These are phyloP conservation scores for Plasmodium yoelii DNA, from an alignment of 169 alveolate species.

Conservation along the genomic window DNA sequence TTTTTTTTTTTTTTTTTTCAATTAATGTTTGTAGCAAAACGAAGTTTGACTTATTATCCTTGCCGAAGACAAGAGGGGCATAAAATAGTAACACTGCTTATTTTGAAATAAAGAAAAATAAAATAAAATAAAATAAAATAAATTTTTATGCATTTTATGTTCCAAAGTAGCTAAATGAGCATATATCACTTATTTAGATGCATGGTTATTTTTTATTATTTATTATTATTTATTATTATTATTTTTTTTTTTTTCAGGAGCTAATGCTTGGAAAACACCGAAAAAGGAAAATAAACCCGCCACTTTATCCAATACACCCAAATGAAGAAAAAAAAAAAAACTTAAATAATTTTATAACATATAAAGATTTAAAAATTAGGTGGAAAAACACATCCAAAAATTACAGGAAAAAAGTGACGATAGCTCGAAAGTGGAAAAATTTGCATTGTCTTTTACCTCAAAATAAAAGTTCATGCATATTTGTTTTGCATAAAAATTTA, in stretches of 20 bases:
- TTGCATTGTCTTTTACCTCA: slow-evolving; percentile 83
- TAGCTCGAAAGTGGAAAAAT: slow-evolving; percentile 88
- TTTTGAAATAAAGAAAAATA: background rate
- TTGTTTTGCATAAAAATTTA: slow-evolving; percentile 81
- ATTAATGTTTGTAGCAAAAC: background rate
- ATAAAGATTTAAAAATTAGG: slow-evolving; percentile 83
- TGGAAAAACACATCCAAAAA: slow-evolving; percentile 85
- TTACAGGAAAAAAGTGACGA: slow-evolving; percentile 79
- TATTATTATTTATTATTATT: background rate
- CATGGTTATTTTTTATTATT: background rate
- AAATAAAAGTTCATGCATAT: slow-evolving; percentile 82
- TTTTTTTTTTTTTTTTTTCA: background rate
- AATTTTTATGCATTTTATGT: background rate
- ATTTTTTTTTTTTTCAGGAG: slow-evolving; percentile 79
- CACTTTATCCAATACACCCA: slow-evolving; percentile 89
- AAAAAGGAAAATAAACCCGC: slow-evolving; percentile 85
- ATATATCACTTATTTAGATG: background rate
- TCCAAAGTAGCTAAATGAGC: background rate
- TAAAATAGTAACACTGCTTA: slow-evolving; percentile 14
- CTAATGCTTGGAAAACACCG: slow-evolving; percentile 88
- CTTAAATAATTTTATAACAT: slow-evolving; percentile 84
- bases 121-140: no score
- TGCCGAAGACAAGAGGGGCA: slow-evolving; percentile 60
- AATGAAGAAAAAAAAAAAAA: slow-evolving; percentile 84
- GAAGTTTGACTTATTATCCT: slow-evolving; percentile 31